Conservation (phyloP, 257 asterid species). For the Jacaranda copaia region DNA sequence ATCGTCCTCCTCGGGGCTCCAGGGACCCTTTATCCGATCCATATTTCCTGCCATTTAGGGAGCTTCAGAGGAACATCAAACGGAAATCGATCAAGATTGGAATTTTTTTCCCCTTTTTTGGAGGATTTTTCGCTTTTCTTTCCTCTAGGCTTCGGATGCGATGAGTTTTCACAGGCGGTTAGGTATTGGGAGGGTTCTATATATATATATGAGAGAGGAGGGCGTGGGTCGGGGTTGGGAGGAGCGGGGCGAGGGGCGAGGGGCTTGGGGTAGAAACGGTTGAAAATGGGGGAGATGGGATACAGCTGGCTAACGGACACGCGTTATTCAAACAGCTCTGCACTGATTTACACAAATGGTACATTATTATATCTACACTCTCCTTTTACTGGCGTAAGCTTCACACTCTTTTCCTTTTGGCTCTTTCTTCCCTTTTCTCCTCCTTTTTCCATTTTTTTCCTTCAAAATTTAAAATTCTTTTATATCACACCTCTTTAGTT, state of each 20-base stretch:
- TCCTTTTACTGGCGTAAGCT: constrained; percentile 8
- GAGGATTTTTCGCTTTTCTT: neutral
- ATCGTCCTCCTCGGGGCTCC: constrained; percentile 62
- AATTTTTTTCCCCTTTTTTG: neutral
- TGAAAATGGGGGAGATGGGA: constrained; percentile 23
- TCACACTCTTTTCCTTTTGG: constrained; percentile 13
- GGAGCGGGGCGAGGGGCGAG: neutral
- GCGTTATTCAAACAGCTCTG: constrained; percentile 2
- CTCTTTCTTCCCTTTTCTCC: neutral
- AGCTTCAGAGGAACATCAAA: constrained; percentile 8
- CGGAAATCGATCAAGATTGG: neutral
- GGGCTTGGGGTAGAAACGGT: constrained; percentile 23
- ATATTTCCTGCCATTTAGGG: constrained; percentile 25
- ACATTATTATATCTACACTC: neutral
- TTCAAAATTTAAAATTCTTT: neutral
- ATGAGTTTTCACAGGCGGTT: neutral
- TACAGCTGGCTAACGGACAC: constrained; percentile 37
- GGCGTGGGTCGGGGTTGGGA: neutral
- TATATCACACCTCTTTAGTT: no score
- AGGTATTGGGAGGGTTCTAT: neutral
- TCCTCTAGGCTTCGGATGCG: constrained; percentile 2
- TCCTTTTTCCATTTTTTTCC: neutral
- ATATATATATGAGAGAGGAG: constrained; percentile 7
- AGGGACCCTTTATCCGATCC: constrained; percentile 56
- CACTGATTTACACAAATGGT: constrained; percentile 19